Percentiles rank a stretch among this genome's conserved stretches.
Evolutionary conservation across 148 eudicot genomes (phyloP).

Genomic region (Diospyros kaki): DNA sequence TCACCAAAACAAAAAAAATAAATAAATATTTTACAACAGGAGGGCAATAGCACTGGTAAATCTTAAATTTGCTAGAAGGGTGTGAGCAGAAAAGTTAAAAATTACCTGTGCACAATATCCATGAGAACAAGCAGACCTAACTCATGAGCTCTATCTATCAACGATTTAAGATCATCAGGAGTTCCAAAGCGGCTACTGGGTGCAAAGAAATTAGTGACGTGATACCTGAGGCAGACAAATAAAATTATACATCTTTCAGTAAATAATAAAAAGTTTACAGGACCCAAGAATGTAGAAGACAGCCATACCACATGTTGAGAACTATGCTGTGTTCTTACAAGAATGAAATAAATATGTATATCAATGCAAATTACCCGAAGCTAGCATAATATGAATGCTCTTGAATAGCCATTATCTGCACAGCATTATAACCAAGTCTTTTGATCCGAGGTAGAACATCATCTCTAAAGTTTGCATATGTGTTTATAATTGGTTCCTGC

Average conservation of each 20-base stretch:
- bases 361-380: conserved; percentile 65
- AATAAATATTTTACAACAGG: not conserved
- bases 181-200: conserved; percentile 99
- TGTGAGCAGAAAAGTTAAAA: not conserved
- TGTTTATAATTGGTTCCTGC: conserved; percentile 87
- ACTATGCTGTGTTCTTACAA: not conserved
- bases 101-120: conserved; percentile 98
- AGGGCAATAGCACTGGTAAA: not conserved
- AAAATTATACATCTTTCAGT: conserved; percentile 6
- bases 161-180: conserved; percentile 94
- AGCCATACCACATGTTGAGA: conserved; percentile 1
- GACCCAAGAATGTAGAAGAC: not conserved
- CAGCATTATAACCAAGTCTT: conserved; percentile 92
- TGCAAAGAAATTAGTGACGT: conserved; percentile 96
- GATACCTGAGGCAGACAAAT: conserved; percentile 60
- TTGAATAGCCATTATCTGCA: conserved; percentile 98
- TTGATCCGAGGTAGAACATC: conserved; percentile 97
- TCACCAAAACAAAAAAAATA: not conserved
- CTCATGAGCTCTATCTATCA: conserved; percentile 98
- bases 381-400: conserved; percentile 98
- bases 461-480: conserved; percentile 92
- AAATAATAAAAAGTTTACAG: conserved; percentile 9
- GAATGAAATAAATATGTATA: not conserved
- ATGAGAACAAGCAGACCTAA: conserved; percentile 88
- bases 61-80: not conserved